Percentiles rank a stretch among this genome's conserved stretches.
Conservation (phyloP, 768 basidiomycete genomes). For the Hysterangium stoloniferum region DNA sequence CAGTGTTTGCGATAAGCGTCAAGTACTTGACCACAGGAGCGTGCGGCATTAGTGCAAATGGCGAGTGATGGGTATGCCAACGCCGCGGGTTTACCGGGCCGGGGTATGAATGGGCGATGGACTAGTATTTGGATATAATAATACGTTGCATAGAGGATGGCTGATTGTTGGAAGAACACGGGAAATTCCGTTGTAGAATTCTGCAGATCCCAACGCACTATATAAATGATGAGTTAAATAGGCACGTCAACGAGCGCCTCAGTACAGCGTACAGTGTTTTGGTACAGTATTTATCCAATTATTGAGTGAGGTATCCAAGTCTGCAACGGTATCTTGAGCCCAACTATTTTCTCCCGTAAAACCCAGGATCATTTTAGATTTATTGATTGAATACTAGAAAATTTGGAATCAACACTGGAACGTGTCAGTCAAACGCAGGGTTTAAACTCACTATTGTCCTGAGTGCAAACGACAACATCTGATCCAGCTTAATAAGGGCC, state of each 20-base stretch:
- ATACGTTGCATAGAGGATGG: slow-evolving; percentile 29
- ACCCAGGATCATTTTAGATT: slow-evolving; percentile 45
- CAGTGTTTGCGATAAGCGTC: slow-evolving; percentile 43
- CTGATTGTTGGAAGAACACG: slow-evolving; percentile 28
- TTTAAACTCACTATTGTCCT: slow-evolving; percentile 43
- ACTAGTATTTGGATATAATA: slow-evolving; percentile 34
- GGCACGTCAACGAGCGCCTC: neutral
- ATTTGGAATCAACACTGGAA: neutral
- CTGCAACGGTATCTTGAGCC: slow-evolving; percentile 59
- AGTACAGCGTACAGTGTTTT: slow-evolving; percentile 37
- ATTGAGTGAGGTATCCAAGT: slow-evolving; percentile 65
- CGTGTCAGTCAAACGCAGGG: neutral
- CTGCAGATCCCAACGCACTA: slow-evolving; percentile 36
- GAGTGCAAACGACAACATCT: slow-evolving; percentile 53
- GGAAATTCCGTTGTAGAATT: slow-evolving; percentile 33
- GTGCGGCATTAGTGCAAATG: slow-evolving; percentile 76
- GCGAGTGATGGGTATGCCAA: slow-evolving; percentile 59
- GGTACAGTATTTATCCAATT: slow-evolving; percentile 65
- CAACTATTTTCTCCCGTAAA: slow-evolving; percentile 41
- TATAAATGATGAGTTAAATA: neutral
- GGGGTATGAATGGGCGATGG: slow-evolving; percentile 38
- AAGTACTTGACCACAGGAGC: slow-evolving; percentile 64
- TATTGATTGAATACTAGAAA: slow-evolving; percentile 64
- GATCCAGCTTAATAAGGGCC: slow-evolving; percentile 45
- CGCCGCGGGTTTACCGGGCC: slow-evolving; percentile 35